Base-by-base conservation (phyloP, 2,329 filamentous ascomycete genomes). In the Fusarium buharicum region DNA sequence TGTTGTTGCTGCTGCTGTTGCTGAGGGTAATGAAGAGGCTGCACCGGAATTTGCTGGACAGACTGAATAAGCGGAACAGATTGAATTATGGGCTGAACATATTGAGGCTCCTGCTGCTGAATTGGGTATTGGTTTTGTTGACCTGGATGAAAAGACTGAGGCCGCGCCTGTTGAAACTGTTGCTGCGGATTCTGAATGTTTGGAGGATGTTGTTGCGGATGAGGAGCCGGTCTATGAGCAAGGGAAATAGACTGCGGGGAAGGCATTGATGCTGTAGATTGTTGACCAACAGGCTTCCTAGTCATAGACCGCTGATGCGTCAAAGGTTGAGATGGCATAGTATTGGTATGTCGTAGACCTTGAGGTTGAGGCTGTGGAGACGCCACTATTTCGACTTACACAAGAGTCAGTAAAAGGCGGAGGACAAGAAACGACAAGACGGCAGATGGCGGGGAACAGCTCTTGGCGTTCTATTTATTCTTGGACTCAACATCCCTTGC, bases 341-440 rank as follows among this genome's bases (percentile, higher is more conserved):
- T 43, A 36, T 48, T 60, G 9, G 36, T 14, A 38, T 50, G 36
- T 22, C 39, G 55, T 18, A 18, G 37, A 39, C 28, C 20, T 14
- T 31, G 31, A 11, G 22, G 38, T 17, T 58, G 62, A 55, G 53
- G 50, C 36, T 66, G 53, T 30, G 59, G 58, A 43, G 57, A 58
- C 14, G 52, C 62, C 62, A 65, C 66, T 31, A 39, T 14, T 36
- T 20, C 24, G 27, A 46, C 59, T 62, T 50, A 48, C 13, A 63
- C 59, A 14, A 28, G 20, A 41, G 9, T 7, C 4, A 7, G 12
- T 6, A 36, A 28, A 30, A 62, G 50, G 14, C 8, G 34, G 22
- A 24, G 37, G 41, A 44, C 52, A 58, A 63, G 34, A 45, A 48
- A 55, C 22, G 59, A 62, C 59, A 56, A 60, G 61, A 61, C 43